Evolutionary conservation across 805 yeast genomes (phyloP).

Genomic region (Henningerozyma blattae): DNA sequence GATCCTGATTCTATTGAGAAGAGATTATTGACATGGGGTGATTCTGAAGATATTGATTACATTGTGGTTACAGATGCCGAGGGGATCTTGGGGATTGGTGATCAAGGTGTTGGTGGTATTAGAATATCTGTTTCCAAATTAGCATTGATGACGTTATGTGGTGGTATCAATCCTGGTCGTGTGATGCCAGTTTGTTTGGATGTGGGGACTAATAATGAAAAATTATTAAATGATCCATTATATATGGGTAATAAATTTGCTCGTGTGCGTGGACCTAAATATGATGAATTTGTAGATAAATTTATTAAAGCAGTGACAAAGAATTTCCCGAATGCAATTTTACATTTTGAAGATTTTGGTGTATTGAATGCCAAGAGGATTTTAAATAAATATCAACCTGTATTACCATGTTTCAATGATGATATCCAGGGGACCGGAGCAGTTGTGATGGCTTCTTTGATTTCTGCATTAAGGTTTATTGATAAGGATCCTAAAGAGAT

Average conservation of each 20-base stretch:
- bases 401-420: conserved; percentile 85
- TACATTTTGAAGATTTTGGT: conserved; percentile 97
- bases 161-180: conserved; percentile 92
- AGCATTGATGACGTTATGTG: conserved; percentile 95
- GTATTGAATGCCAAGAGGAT: conserved; percentile 80
- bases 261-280: conserved; percentile 76
- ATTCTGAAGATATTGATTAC: conserved; percentile 84
- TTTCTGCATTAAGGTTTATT: conserved; percentile 79
- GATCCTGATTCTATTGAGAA: conserved; percentile 70
- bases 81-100: conserved; percentile 95
- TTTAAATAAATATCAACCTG: conserved; percentile 60
- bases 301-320: conserved; percentile 61
- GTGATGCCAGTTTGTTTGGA: conserved; percentile 84
- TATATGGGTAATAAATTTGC: conserved; percentile 87
- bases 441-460: conserved; percentile 89
- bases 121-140: conserved; percentile 88
- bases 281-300: conserved; percentile 73
- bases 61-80: conserved; percentile 93
- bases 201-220: conserved; percentile 86
- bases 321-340: conserved; percentile 78
- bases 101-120: conserved; percentile 95
- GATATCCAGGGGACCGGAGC: conserved; percentile 99
- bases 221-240: conserved; percentile 66
- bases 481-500: conserved; percentile 46
- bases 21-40: conserved; percentile 54